Percentiles rank a stretch among this genome's conserved stretches.
Conservation (phyloP, 345 rosid species). For the Syzygium aqueum region DNA sequence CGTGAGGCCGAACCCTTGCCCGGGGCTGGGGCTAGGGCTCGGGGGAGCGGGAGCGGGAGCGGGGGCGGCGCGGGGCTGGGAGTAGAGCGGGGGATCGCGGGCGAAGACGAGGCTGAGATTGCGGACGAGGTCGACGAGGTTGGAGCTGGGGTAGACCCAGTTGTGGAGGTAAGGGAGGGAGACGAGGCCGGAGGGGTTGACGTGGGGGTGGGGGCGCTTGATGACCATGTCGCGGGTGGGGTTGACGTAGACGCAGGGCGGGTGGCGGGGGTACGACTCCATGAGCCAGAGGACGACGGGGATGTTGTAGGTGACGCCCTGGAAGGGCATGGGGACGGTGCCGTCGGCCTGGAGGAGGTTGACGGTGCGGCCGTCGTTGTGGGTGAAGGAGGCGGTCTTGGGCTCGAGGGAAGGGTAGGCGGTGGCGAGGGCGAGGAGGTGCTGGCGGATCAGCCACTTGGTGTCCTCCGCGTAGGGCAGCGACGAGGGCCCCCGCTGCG, state of each 20-base stretch:
- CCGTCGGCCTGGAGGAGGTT: conserved; percentile 90
- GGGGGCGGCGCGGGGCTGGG: conserved; percentile 53
- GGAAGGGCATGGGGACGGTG: conserved; percentile 74
- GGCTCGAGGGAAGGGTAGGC: conserved; percentile 65
- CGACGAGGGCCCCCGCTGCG: conserved; percentile 74
- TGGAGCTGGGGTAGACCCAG: conserved; percentile 85
- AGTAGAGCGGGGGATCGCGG: conserved; percentile 78
- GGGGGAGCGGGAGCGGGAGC: conserved; percentile 10
- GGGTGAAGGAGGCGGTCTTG: conserved; percentile 79
- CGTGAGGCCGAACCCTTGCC: conserved; percentile 1
- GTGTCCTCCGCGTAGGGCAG: conserved; percentile 75
- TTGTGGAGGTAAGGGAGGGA: conserved; percentile 65
- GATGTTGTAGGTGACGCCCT: conserved; percentile 80
- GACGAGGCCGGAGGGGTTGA: conserved; percentile 81
- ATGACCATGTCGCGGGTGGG: conserved; percentile 97
- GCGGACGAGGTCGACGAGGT: conserved; percentile 55
- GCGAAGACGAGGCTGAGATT: conserved; percentile 45
- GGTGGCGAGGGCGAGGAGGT: conserved; percentile 52
- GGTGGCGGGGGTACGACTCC: conserved; percentile 76
- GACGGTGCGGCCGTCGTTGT: conserved; percentile 93
- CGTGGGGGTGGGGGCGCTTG: conserved; percentile 75
- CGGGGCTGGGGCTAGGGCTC: conserved; percentile 1
- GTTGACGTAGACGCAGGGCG: conserved; percentile 82
- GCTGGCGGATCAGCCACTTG: conserved; percentile 89
- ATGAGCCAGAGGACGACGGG: conserved; percentile 88